Base-by-base conservation (phyloP, 1,284 basidiomycete species). In the Ustilago xerochloae region DNA sequence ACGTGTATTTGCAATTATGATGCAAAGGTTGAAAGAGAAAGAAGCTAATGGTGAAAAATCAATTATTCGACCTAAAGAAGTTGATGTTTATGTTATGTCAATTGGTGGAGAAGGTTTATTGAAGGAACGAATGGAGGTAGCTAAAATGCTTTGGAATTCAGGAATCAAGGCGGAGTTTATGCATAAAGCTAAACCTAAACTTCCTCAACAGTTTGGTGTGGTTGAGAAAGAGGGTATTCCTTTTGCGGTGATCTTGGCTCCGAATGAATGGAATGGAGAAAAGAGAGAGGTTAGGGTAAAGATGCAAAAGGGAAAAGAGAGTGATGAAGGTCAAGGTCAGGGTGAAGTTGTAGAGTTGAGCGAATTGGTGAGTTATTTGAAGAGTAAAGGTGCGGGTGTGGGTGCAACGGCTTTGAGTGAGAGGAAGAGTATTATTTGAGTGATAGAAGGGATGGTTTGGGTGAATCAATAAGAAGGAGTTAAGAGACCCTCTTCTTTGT, bases 81-180 rank as follows among this genome's bases (percentile, higher is more conserved):
- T 94, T 50, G 92, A 97, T 87, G 94, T 92, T 41, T 99, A 91
- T 85, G 92, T 99, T 57, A 91, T 99, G 88, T 91, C 91, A 29
- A 91, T 95, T 47, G 95, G 95, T 47, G 95, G 95, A 8, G 94
- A 95, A 79, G 94, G 94, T 6, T 84, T 98, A 68, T 85, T 98
- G 45, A 89, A 90, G 80, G 93, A 97, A 86, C 89, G 97, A 20
- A 91, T 99, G 83, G 87, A 86, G 81, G 88, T 99, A 20, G 92
- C 91, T 47, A 90, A 90, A 81, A 90, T 92, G 86, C 87, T 99
- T 57, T 90, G 97, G 85, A 91, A 91, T 69, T 91, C 90, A 2
- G 95, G 94, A 0, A 92, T 99, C 86, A 93, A 94, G 92, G 90
- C 93, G 67, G 96, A 98, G 84, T 99, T 93, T 87, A 87, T 94